These are phyloP conservation scores for Vigna unguiculata DNA, from an alignment of 306 rosid species.

Conservation along the genomic window DNA sequence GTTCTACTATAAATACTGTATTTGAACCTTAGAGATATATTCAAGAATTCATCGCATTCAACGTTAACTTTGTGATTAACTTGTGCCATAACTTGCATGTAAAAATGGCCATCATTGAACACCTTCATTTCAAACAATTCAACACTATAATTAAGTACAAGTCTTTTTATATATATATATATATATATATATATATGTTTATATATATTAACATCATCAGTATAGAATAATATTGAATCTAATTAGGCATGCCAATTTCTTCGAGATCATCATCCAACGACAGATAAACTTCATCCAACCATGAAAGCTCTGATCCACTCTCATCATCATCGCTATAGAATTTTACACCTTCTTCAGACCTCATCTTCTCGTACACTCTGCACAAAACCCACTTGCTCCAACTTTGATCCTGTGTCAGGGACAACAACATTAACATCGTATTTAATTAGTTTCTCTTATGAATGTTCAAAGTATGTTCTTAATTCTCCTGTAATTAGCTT, in stretches of 20 bases:
- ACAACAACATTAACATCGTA: not conserved
- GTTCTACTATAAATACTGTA: no score
- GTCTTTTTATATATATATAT: not conserved
- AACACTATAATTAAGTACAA: not conserved
- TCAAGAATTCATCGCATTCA: no score
- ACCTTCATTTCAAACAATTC: conserved; percentile 3
- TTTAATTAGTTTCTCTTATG: no score
- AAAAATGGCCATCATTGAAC: not conserved
- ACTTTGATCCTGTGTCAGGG: conserved; percentile 41
- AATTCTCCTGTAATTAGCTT: not conserved
- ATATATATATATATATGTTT: no score
- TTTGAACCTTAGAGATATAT: no score
- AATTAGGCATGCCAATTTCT: conserved; percentile 38
- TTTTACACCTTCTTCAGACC: conserved; percentile 18
- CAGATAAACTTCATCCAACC: conserved; percentile 51
- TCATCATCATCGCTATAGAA: conserved; percentile 47
- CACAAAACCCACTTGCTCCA: conserved; percentile 54
- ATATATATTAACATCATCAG: no score
- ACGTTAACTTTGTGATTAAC: not conserved
- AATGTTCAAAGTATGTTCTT: no score
- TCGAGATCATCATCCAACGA: conserved; percentile 47
- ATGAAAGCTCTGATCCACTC: conserved; percentile 58
- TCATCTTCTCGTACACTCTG: conserved; percentile 53
- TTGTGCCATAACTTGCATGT: not conserved
- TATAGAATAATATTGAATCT: not conserved